Evolutionary conservation across 2,329 filamentous ascomycete genomes (phyloP).

Genomic region (Monosporascus sp.): DNA sequence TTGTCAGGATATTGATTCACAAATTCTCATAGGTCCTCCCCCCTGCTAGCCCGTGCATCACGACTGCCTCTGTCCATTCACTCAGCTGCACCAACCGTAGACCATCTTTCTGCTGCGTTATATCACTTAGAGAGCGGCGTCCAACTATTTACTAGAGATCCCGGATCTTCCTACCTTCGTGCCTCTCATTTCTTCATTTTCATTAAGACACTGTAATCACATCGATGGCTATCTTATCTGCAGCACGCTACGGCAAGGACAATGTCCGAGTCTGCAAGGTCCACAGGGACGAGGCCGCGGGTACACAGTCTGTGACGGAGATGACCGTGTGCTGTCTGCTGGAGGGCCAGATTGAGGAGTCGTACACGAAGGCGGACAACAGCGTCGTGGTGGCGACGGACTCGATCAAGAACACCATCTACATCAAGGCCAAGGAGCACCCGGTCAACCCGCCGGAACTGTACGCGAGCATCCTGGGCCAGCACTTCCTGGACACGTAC

Average conservation of each 20-base stretch:
- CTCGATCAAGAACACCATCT: conserved; percentile 96
- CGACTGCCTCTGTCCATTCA: background rate
- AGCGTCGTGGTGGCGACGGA: conserved; percentile 92
- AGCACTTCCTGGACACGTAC: conserved; percentile 87
- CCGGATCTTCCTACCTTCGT: background rate
- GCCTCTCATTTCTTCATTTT: background rate
- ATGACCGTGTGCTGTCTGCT: conserved; percentile 92
- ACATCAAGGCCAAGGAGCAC: conserved; percentile 91
- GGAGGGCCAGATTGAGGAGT: conserved; percentile 84
- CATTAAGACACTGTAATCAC: background rate
- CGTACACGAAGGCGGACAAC: conserved; percentile 93
- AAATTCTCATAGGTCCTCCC: background rate
- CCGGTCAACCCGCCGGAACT: conserved; percentile 90
- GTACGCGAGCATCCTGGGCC: conserved; percentile 76
- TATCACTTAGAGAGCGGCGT: background rate
- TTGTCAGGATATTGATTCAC: background rate
- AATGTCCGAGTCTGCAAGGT: conserved; percentile 98
- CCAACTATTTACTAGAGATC: background rate
- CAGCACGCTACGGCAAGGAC: conserved; percentile 86
- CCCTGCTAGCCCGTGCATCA: background rate
- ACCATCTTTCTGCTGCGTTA: background rate
- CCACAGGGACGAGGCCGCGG: conserved; percentile 68
- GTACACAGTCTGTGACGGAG: conserved; percentile 80
- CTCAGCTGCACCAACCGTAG: too few relatives aligned
- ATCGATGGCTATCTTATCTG: conserved; percentile 49